Conservation (phyloP, 257 asterid species). For the Capsicum baccatum region DNA sequence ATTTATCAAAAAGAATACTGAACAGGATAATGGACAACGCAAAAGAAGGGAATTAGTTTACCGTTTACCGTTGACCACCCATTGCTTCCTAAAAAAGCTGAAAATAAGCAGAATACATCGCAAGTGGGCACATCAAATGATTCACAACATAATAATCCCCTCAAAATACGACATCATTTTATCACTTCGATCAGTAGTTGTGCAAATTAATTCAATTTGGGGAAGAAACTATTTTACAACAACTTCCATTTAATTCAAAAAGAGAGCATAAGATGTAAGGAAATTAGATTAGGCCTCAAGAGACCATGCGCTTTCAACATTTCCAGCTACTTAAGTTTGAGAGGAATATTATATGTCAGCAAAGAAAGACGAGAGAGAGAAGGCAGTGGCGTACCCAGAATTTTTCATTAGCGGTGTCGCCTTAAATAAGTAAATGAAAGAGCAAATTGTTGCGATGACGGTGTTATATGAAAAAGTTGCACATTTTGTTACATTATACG, state of each 20-base stretch:
- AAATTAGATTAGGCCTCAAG: background rate
- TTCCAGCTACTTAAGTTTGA: background rate
- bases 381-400: no score
- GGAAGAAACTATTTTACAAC: background rate
- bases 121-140: constrained; percentile 5
- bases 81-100: background rate
- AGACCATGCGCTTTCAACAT: background rate
- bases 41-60: background rate
- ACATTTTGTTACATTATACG: no score
- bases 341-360: background rate
- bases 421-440: no score
- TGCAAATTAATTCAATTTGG: constrained; percentile 14
- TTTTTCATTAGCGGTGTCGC: no score
- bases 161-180: background rate
- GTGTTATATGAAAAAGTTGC: no score
- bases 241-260: background rate
- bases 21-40: background rate
- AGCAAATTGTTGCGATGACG: no score
- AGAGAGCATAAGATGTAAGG: background rate
- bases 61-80: background rate
- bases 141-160: constrained; percentile 7
- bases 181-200: background rate
- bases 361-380: background rate
- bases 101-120: background rate
- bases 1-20: constrained; percentile 2